Base-by-base conservation (phyloP, 176 grass and related monocot genomes). In the Poa pratensis region DNA sequence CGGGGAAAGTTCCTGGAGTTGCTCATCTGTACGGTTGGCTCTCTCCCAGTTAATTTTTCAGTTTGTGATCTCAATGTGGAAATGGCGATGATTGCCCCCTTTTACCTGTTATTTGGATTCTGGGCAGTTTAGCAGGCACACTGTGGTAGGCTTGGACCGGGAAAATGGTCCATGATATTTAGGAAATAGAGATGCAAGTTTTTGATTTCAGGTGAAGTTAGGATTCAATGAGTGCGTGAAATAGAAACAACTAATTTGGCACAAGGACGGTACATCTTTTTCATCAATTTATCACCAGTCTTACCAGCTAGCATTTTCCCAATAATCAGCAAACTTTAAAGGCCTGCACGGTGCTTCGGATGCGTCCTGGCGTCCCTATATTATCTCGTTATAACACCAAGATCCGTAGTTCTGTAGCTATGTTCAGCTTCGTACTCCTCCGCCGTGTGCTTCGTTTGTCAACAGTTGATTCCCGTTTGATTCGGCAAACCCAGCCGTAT, bases 401-500 rank as follows among this genome's bases (percentile, higher is more conserved):
- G 54, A 16, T 55, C 43, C 37, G 48, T 85, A 30, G 5, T 57
- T 86, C 10, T 67, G 75, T 43, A 14, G 64, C 73, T 28, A 17
- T 17, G 9, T 37, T 35, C 30, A 75, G 40, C 30, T 13, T 45
- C 17, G 46, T 59, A 85, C 11, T 11, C 46, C 34, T 7, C 20
- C 28, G n/a, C 35, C 35, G 24, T 1, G 39, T 3, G 2, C 67
- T 73, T 86, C 73, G 58, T 83, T 48, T 77, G 59, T 71, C 64
- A 74, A 49, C 85, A 18, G 32, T 16, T 16, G 13, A 64, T 19
- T 84, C 34, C 16, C 43, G 65, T 79, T 67, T 59, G 24, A 75
- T 75, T 84, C 58, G 78, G 4, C 68, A 80, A 75, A 62, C 39
- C 39, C 85, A 52, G 75, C 11, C 60, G 28, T 42, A 59, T 35